Evolutionary conservation across 2,329 filamentous ascomycete species (phyloP).

Genomic region (Verticillium longisporum): DNA sequence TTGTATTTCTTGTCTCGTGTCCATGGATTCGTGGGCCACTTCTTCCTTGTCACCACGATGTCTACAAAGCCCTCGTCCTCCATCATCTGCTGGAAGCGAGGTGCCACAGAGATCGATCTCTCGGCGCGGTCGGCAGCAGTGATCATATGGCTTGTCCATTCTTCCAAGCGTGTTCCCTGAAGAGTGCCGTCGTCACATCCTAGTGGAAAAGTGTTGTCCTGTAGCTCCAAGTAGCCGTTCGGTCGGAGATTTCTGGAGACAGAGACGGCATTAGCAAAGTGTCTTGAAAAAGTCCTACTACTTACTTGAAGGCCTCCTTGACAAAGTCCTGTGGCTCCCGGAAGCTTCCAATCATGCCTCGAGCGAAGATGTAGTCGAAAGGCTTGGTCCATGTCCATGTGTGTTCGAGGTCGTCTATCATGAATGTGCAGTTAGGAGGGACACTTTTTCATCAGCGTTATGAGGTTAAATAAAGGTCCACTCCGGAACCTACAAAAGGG

Average conservation of each 20-base stretch:
- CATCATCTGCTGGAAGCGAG: slow-evolving; percentile 17
- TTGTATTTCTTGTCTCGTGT: too few species aligned
- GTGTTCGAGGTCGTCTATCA: slow-evolving; percentile 24
- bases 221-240: too few species aligned
- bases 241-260: too few species aligned
- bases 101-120: slow-evolving; percentile 19
- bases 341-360: slow-evolving; percentile 23
- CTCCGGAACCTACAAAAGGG: slow-evolving; percentile 15
- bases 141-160: too few species aligned
- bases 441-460: slow-evolving; percentile 7
- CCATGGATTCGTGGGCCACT: slow-evolving; percentile 29
- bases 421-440: slow-evolving; percentile 21
- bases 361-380: slow-evolving; percentile 26
- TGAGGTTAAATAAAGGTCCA: neutral
- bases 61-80: slow-evolving; percentile 25
- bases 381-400: slow-evolving; percentile 13
- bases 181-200: too few species aligned
- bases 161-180: too few species aligned
- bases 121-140: slow-evolving; percentile 20
- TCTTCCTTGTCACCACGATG: slow-evolving; percentile 19
- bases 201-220: too few species aligned
- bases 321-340: slow-evolving; percentile 14
- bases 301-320: slow-evolving; percentile 14
- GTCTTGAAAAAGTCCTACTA: too few species aligned
- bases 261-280: too few species aligned